Conservation (phyloP, 148 eudicot genomes). For the Chenopodium quinoa region DNA sequence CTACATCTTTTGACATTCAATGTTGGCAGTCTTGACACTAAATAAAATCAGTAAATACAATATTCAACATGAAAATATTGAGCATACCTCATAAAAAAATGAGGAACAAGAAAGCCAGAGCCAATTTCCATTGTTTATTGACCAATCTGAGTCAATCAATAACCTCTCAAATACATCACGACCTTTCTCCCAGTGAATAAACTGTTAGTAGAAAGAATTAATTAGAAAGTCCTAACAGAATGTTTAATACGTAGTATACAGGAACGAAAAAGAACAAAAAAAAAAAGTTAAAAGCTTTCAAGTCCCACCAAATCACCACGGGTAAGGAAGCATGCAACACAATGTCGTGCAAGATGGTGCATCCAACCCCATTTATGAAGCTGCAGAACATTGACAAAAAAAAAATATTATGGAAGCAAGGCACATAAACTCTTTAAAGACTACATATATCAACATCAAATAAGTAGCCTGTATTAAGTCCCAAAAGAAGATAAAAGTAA, state of each 20-base stretch:
- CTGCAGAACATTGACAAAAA: conserved; percentile 33
- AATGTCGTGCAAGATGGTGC: conserved; percentile 96
- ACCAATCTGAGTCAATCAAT: conserved; percentile 88
- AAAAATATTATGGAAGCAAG: neutral
- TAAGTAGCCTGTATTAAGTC: neutral
- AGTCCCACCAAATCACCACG: conserved; percentile 80
- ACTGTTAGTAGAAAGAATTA: conserved; percentile 39
- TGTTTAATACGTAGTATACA: neutral
- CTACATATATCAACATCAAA: neutral
- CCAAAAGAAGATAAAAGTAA: neutral
- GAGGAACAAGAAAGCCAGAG: conserved; percentile 95
- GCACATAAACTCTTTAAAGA: neutral
- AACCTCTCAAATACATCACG: conserved; percentile 93
- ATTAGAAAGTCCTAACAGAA: neutral
- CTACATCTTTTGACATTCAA: neutral
- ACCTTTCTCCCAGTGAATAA: conserved; percentile 93
- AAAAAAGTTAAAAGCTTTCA: neutral
- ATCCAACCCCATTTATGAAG: conserved; percentile 97
- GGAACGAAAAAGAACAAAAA: neutral
- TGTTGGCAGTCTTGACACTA: neutral
- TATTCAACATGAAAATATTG: neutral
- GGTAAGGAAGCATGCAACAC: conserved; percentile 90
- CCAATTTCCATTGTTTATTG: conserved; percentile 93
- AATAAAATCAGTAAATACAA: neutral
- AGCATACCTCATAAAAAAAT: conserved; percentile 78